Evolutionary conservation across 2,329 filamentous ascomycete genomes (phyloP).

Genomic region (Pyrenophora graminea): DNA sequence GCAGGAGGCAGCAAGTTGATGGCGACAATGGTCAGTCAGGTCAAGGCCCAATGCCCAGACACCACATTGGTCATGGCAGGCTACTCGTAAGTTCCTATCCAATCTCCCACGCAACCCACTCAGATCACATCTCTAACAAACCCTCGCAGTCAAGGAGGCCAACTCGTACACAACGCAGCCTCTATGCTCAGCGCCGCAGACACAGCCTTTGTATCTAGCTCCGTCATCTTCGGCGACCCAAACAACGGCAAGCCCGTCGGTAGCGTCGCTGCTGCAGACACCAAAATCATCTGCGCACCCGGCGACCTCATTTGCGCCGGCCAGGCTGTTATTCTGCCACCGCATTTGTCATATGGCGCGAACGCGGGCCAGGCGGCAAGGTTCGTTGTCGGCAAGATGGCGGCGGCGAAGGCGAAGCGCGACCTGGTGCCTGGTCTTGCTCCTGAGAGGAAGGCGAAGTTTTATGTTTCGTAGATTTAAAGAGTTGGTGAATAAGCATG

Average conservation of each 20-base stretch:
- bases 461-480: slow-evolving; percentile 3
- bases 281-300: slow-evolving; percentile 41
- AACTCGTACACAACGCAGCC: slow-evolving; percentile 54
- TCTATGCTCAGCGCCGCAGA: slow-evolving; percentile 30
- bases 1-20: slow-evolving; percentile 51
- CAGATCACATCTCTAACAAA: not conserved
- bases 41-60: slow-evolving; percentile 50
- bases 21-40: slow-evolving; percentile 48
- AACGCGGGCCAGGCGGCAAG: slow-evolving; percentile 39
- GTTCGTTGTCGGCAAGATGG: slow-evolving; percentile 34
- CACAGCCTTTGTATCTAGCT: slow-evolving; percentile 29
- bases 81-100: slow-evolving; percentile 50
- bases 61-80: slow-evolving; percentile 55
- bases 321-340: slow-evolving; percentile 33
- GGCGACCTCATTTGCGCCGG: slow-evolving; percentile 44
- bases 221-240: slow-evolving; percentile 47
- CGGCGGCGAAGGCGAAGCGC: slow-evolving; percentile 6
- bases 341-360: slow-evolving; percentile 42
- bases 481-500: not conserved
- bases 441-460: slow-evolving; percentile 5
- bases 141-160: slow-evolving; percentile 42
- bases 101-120: too few relatives aligned
- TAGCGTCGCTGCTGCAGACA: slow-evolving; percentile 36
- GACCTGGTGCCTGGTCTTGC: not conserved
- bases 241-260: slow-evolving; percentile 41